Base-by-base conservation (phyloP, 225 moss, liverwort and hornwort genomes). In the Physcomitrium patens region DNA sequence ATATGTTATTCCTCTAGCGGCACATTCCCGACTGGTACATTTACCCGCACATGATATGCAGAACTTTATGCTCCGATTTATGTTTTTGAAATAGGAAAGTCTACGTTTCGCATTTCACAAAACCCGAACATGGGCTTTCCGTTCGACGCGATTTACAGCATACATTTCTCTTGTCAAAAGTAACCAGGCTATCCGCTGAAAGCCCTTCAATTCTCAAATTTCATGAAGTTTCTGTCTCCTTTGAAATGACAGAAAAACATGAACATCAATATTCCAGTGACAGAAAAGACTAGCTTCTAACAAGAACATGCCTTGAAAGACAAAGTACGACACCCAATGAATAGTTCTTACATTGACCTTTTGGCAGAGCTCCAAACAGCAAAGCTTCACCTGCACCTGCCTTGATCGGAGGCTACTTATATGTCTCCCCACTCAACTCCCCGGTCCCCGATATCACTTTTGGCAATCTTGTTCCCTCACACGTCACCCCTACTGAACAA, bases 311-410 rank as follows among this genome's bases (percentile, higher is more conserved):
- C 24, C 24, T 24, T 24, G 1, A 24, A 24, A 37, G 2, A 37
- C 31, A 0, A 4, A 37, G 31, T 7, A 37, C 31, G 7, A 37
- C 31, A 37, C 7, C 31, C 11, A 20, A 50, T 27, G 42, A 23
- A 19, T 18, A 62, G 62, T 14, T 22, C 87, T 65, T 83, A 91
- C 93, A 76, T 95, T 93, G 86, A 57, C 95, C 95, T 69, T 84
- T 82, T n/a, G 95, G 88, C 85, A 95, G 76, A 57, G 93, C 93
- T 73, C 95, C 95, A 76, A 93, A 59, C 75, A 93, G 70, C 74
- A 95, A 37, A 7, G 31, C 31, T 37, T 37, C 88, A 7, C 91
- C 93, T 41, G 87, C 79, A 76, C 90, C 88, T 57, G 89, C 60
- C 77, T 82, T 88, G 10, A 79, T 85, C 61, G 80, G 74, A 84